Conservation (phyloP, 1,284 basidiomycete species). For the Sporisorium iseilematis-ciliati region DNA sequence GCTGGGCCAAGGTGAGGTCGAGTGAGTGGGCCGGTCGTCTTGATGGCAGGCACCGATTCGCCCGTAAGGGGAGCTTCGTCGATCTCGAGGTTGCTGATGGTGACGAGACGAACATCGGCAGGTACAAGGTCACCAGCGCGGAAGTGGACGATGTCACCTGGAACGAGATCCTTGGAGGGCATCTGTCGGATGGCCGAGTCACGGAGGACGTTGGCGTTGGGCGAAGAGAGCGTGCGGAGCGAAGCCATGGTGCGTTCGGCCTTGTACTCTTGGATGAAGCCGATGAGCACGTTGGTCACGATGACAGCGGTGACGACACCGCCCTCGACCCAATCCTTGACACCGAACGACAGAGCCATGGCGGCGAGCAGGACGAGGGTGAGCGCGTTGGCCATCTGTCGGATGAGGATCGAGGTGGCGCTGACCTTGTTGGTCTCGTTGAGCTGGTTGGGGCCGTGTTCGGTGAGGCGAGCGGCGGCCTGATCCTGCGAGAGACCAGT, state of each 20-base stretch:
- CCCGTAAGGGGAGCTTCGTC: slow-evolving; percentile 65
- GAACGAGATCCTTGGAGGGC: slow-evolving; percentile 41
- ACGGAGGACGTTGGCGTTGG: slow-evolving; percentile 57
- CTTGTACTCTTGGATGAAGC: slow-evolving; percentile 65
- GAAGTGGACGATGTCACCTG: slow-evolving; percentile 74
- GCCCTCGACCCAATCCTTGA: slow-evolving; percentile 75
- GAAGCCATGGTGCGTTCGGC: slow-evolving; percentile 65
- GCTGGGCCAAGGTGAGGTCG: slow-evolving; percentile 51
- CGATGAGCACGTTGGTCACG: slow-evolving; percentile 61
- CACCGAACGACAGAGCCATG: slow-evolving; percentile 76
- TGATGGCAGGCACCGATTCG: slow-evolving; percentile 61
- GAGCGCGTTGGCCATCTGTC: slow-evolving; percentile 64
- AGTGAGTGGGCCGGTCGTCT: slow-evolving; percentile 46
- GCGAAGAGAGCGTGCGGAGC: slow-evolving; percentile 60
- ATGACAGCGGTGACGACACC: slow-evolving; percentile 77
- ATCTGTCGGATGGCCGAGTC: slow-evolving; percentile 36
- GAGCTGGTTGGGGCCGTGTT: slow-evolving; percentile 57
- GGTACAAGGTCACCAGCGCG: slow-evolving; percentile 60
- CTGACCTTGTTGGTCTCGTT: slow-evolving; percentile 56
- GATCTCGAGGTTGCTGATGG: slow-evolving; percentile 61
- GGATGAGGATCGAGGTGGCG: slow-evolving; percentile 58
- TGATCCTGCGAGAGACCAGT: slow-evolving; percentile 50
- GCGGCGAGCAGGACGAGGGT: slow-evolving; percentile 73
- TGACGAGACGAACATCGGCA: slow-evolving; percentile 61
- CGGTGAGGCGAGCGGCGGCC: slow-evolving; percentile 36